Base-by-base conservation (phyloP, 2,329 filamentous ascomycete genomes). In the Aspergillus sp. region DNA sequence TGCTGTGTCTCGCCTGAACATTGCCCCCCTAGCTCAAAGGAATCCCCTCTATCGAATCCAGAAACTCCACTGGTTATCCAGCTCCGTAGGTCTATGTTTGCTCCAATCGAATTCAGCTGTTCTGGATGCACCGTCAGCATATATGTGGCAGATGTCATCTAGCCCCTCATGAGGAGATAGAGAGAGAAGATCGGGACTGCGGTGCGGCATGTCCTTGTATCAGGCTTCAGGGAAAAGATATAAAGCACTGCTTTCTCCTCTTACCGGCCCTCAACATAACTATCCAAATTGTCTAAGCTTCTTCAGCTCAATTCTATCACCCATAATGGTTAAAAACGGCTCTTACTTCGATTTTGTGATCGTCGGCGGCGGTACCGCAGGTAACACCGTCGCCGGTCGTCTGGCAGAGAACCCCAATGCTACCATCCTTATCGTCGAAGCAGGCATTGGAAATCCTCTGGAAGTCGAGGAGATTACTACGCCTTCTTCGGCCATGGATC, bases 401-500 rank as follows among this genome's bases (percentile, higher is more conserved):
- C 68, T 79, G 7, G 74, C 76, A 2, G 74, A 78, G 54, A 76
- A 74, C 30, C 44, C 53, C 13, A 32, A 75, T 5, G 72, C 75
- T 20, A 64, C 51, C 6, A 51, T 69, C 33, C 54, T 68, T 4
- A 55, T 62, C 25, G 51, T 63, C 10, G 59, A 64, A 44, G 58
- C 60, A 3, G 60, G 60, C 35, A 44, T 51, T 32, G 65, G 20
- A 48, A 74, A 78, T 54, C 72, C 78, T 0, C 61, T 69, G 13
- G 64, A 78, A 5, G 60, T 78, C 15, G 66, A 73, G 6, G 69
- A 74, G 20, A 82, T 83, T 59, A 76, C 68, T 4, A 83, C 80
- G 1, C 80, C 80, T 1, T 74, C 76, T 1, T 63, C 64, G 4
- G 80, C 79, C 32, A 76, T 83, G 53, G 71, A 75, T 6, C 70